Conservation (phyloP, 345 rosid genomes). For the Toxicodendron radicans region DNA sequence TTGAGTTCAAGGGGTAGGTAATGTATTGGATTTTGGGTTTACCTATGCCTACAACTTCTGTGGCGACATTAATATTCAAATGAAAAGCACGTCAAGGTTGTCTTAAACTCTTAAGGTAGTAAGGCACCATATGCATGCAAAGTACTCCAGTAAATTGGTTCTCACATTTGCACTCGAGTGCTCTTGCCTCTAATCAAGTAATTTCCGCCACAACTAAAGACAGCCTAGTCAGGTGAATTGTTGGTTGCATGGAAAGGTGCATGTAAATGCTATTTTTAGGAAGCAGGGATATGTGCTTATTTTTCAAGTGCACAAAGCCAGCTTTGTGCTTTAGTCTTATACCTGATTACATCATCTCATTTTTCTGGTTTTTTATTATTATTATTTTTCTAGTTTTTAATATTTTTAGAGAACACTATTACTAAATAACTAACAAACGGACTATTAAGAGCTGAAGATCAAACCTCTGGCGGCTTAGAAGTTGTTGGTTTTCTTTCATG, state of each 20-base stretch:
- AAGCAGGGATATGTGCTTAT: neutral
- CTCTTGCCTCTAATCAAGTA: neutral
- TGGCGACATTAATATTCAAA: neutral
- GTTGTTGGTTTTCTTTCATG: slow-evolving; percentile 3
- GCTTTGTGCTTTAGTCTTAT: neutral
- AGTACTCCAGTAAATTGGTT: neutral
- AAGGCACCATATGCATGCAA: neutral
- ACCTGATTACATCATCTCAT: neutral
- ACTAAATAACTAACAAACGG: neutral
- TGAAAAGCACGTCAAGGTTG: neutral
- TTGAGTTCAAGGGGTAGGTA: neutral
- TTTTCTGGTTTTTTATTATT: neutral
- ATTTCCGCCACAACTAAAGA: neutral
- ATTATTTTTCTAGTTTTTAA: neutral
- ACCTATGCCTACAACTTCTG: neutral
- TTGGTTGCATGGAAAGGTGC: neutral
- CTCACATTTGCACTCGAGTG: neutral
- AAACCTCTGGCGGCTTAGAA: neutral
- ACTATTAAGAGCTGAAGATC: neutral
- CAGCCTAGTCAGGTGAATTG: neutral
- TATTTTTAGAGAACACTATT: neutral
- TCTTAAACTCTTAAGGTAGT: too few species aligned
- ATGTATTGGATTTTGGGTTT: neutral
- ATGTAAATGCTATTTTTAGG: neutral
- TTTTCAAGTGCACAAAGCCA: neutral